Evolutionary conservation across 495 filamentous ascomycete species (phyloP).

Genomic region (Lentithecium fluviatile): DNA sequence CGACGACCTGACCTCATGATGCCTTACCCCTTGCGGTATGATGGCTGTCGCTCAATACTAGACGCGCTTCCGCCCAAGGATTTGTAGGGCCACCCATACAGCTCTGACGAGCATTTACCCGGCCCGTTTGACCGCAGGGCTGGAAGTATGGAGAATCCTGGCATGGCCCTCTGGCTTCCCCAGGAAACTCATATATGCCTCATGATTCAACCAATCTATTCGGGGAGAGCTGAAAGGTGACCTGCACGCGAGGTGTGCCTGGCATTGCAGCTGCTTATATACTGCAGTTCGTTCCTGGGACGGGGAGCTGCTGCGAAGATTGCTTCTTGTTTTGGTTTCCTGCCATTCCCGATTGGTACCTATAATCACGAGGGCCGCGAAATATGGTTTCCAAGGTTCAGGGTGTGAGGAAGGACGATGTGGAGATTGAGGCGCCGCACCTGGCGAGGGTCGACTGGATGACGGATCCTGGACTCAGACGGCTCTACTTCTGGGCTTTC

Average conservation of each 20-base stretch:
- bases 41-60: constrained; percentile 5
- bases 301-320: neutral
- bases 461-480: constrained; percentile 58
- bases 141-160: constrained; percentile 10
- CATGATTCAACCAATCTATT: neutral
- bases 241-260: neutral
- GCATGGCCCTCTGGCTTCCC: neutral
- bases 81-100: neutral
- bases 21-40: neutral
- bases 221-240: neutral
- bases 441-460: constrained; percentile 62
- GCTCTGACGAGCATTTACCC: constrained; percentile 24
- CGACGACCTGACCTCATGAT: neutral
- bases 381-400: constrained; percentile 8
- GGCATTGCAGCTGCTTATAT: constrained; percentile 6
- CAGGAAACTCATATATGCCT: constrained; percentile 13
- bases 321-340: constrained; percentile 1
- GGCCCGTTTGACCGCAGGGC: constrained; percentile 24
- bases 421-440: constrained; percentile 48
- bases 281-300: neutral
- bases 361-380: neutral
- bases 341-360: neutral
- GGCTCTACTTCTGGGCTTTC: constrained; percentile 55
- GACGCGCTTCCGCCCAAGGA: constrained; percentile 10
- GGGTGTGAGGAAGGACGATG: constrained; percentile 11